Conservation (phyloP, 495 filamentous ascomycete species). For the Penicillium silybi region DNA sequence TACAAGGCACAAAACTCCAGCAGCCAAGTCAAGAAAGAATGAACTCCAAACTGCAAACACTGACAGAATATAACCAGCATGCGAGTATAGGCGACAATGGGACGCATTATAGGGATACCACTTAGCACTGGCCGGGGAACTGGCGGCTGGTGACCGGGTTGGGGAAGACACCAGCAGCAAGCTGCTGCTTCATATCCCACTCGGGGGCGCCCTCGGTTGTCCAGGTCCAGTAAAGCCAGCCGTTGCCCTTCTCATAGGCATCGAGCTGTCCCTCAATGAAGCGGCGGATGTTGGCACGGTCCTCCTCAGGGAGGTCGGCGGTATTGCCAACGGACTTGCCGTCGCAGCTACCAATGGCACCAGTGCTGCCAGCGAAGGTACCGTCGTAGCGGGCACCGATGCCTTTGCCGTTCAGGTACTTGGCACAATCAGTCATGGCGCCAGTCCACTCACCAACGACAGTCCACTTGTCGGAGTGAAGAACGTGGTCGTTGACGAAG, state of each 20-base stretch:
- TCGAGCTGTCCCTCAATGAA: slow-evolving; percentile 73
- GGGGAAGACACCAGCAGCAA: slow-evolving; percentile 58
- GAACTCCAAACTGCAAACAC: not conserved
- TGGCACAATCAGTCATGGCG: slow-evolving; percentile 71
- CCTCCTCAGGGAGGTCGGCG: slow-evolving; percentile 42
- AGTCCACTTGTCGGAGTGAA: slow-evolving; percentile 62
- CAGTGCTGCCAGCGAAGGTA: slow-evolving; percentile 41
- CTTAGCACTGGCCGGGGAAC: slow-evolving; percentile 44
- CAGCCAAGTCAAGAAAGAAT: slow-evolving; percentile 1
- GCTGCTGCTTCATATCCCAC: slow-evolving; percentile 74
- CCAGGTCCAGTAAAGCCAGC: slow-evolving; percentile 84
- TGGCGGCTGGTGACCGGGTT: slow-evolving; percentile 50
- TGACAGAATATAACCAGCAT: slow-evolving; percentile 1
- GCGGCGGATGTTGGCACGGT: slow-evolving; percentile 54
- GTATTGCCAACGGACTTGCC: slow-evolving; percentile 56
- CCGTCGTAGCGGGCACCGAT: slow-evolving; percentile 70
- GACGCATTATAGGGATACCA: not conserved
- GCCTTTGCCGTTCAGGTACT: slow-evolving; percentile 65
- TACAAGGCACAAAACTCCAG: slow-evolving; percentile 1
- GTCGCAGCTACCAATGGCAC: slow-evolving; percentile 53
- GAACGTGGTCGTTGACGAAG: slow-evolving; percentile 43
- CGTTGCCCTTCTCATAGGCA: slow-evolving; percentile 62
- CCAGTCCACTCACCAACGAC: slow-evolving; percentile 69
- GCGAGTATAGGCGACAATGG: not conserved
- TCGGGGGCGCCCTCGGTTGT: slow-evolving; percentile 84